Evolutionary conservation across 495 filamentous ascomycete genomes (phyloP).

Genomic region (Penicillium robsamsonii): DNA sequence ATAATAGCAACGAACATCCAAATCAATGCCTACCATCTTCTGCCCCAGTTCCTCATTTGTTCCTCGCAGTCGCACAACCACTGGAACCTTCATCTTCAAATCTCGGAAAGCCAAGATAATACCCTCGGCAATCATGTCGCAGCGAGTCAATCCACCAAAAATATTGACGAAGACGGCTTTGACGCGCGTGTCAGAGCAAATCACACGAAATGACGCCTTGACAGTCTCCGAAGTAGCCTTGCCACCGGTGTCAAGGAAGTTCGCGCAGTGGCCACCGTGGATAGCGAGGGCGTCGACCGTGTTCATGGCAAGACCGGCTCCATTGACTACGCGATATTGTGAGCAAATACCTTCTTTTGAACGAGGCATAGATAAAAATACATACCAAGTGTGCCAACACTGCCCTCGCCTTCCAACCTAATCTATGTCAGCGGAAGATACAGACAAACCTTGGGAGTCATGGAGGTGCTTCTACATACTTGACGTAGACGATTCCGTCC

Average conservation of each 20-base stretch:
- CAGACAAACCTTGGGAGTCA: neutral
- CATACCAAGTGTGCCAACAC: slow-evolving; percentile 65
- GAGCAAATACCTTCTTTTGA: neutral
- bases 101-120: slow-evolving; percentile 76
- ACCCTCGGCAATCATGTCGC: slow-evolving; percentile 87
- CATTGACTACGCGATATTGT: slow-evolving; percentile 57
- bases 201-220: slow-evolving; percentile 68
- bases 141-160: slow-evolving; percentile 79
- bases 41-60: slow-evolving; percentile 78
- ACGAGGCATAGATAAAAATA: neutral
- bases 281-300: slow-evolving; percentile 74
- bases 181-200: slow-evolving; percentile 69
- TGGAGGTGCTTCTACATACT: slow-evolving; percentile 26
- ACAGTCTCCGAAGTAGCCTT: slow-evolving; percentile 88
- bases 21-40: slow-evolving; percentile 54
- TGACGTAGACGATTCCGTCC: slow-evolving; percentile 73
- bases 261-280: slow-evolving; percentile 64
- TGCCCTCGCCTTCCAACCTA: slow-evolving; percentile 49
- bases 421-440: slow-evolving; percentile 12
- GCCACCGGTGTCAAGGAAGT: slow-evolving; percentile 88
- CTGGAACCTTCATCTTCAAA: slow-evolving; percentile 65
- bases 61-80: slow-evolving; percentile 80
- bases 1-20: neutral
- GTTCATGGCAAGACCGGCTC: slow-evolving; percentile 90
- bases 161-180: slow-evolving; percentile 83